Percentiles rank a stretch among this genome's conserved stretches.
phyloP scores from a whole-genome alignment of 169 alveolate genomes.

The Eimeria necatrix region DNA sequence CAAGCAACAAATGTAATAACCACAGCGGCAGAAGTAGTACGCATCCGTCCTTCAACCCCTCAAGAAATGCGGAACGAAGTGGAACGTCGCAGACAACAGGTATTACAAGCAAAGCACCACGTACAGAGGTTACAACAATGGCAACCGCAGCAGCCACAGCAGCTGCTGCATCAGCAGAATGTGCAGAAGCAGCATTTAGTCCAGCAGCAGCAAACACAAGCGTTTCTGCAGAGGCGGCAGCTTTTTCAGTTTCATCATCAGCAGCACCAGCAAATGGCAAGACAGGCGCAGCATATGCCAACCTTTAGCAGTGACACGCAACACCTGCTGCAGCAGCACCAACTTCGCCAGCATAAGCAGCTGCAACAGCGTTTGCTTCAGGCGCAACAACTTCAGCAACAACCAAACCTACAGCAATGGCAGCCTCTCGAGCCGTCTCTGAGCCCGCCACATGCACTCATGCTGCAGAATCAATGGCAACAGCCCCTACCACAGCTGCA shows the following conservation, averaged over 20 bases:
- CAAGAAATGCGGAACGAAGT: background rate
- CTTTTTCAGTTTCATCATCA: constrained; percentile 45
- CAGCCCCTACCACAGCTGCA: constrained; percentile 30
- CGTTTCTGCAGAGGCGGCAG: constrained; percentile 36
- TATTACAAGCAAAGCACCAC: background rate
- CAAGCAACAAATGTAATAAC: background rate
- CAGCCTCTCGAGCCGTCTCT: background rate
- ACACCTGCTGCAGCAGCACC: constrained; percentile 49
- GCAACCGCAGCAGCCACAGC: constrained; percentile 30
- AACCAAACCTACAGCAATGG: background rate
- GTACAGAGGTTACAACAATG: background rate
- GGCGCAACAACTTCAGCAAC: constrained; percentile 19
- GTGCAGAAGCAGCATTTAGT: background rate
- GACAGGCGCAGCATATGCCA: constrained; percentile 34
- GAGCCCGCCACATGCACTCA: background rate
- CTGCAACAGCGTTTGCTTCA: constrained; percentile 12
- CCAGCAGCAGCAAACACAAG: constrained; percentile 26
- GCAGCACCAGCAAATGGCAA: constrained; percentile 42
- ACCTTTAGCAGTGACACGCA: background rate
- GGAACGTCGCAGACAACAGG: background rate
- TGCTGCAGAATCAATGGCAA: background rate
- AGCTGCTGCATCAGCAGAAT: constrained; percentile 8
- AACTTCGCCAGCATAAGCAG: constrained; percentile 17
- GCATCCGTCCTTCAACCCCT: background rate
- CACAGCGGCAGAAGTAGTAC: background rate